Evolutionary conservation across 2,329 filamentous ascomycete species (phyloP).

Genomic region (Coniochaeta pulveracea): DNA sequence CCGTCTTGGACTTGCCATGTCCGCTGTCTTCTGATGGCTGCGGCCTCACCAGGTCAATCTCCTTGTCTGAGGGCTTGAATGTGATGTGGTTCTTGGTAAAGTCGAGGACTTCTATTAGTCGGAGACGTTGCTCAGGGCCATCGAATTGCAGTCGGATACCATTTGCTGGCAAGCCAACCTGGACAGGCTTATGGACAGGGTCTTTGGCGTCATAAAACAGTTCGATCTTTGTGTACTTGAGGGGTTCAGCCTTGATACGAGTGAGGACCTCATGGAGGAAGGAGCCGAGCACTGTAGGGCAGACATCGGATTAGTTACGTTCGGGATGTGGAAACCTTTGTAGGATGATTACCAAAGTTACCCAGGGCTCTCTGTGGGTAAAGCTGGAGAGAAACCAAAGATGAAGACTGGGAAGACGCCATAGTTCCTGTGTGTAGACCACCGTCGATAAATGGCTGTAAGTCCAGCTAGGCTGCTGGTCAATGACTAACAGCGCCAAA

Average conservation of each 20-base stretch:
- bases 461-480: too few species aligned
- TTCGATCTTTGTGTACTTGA: constrained; percentile 72
- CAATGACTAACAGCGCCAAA: too few species aligned
- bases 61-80: constrained; percentile 54
- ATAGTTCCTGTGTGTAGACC: too few species aligned
- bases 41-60: constrained; percentile 65
- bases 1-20: constrained; percentile 1
- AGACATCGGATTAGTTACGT: too few species aligned
- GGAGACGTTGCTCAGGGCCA: constrained; percentile 80
- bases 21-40: constrained; percentile 18
- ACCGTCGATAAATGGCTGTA: too few species aligned
- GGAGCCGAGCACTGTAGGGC: constrained; percentile 50
- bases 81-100: constrained; percentile 76
- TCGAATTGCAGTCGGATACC: constrained; percentile 88
- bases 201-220: constrained; percentile 66
- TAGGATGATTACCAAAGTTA: constrained; percentile 32
- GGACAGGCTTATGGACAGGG: constrained; percentile 65
- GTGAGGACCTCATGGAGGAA: constrained; percentile 85
- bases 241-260: constrained; percentile 77
- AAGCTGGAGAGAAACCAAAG: constrained; percentile 32
- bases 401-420: too few species aligned
- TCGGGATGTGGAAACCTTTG: too few species aligned
- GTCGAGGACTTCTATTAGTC: constrained; percentile 82
- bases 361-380: constrained; percentile 55
- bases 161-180: constrained; percentile 69